Base-by-base conservation (phyloP, 257 asterid genomes). In the Hygrophila difformis region DNA sequence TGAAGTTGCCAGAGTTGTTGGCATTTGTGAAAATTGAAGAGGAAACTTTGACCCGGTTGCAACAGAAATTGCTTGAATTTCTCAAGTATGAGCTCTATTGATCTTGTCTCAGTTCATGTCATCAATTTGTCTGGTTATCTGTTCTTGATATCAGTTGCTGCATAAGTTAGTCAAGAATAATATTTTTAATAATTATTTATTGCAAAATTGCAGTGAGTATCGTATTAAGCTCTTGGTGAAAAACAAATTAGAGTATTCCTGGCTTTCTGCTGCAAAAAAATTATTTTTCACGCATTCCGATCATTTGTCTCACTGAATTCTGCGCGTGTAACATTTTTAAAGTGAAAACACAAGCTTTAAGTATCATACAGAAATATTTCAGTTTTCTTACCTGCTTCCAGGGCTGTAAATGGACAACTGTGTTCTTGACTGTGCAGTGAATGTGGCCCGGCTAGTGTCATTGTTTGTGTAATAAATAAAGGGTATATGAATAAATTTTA, bases 1-100 rank as follows among this genome's bases (percentile, higher is more conserved):
- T 91, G 44, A 91, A 86, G 69, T 64, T 91, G 63, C 99, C 99
- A 0, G 99, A 83, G 49, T 38, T 86, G 51, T 60, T 91, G 77
- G 65, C 75, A 11, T 68, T 56, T 56, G 83, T 75, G 59, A 80
- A 72, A 68, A 72, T 86, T 11, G 95, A 91, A 6, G 95, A 74
- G 60, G 99, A 83, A 67, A 70, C 96, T 12, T 55, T 59, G 67
- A 63, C 43, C 44, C 72, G 69, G 6, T 33, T 91, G 78, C 96
- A 86, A 70, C 92, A 80, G 70, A 91, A 81, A 74, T 63, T 91
- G 74, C 52, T 74, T 7, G 94, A 86, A 40, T 80, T 91, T 70
- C 84, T 91, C 65, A 86, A 72, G 99, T 91, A 77, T 53, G 21
- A 52, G 53, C 54, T 38, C 26, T 57, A 35, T 53, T 53, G 12